Base-by-base conservation (phyloP, 352 stramenopile genomes). In the Phytopythium ostracodes region DNA sequence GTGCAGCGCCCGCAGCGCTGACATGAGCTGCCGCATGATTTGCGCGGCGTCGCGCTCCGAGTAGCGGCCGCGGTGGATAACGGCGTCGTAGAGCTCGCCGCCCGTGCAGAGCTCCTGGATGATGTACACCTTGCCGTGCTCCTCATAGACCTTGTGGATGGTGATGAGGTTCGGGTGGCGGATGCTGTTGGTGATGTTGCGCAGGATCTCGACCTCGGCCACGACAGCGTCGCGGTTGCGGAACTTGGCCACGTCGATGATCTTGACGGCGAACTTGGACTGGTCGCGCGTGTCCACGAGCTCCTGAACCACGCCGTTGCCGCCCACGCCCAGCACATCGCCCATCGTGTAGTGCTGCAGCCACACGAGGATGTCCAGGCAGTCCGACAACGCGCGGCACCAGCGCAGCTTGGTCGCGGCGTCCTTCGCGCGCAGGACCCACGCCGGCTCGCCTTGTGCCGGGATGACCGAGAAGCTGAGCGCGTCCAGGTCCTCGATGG, bases 91-190 rank as follows among this genome's bases (percentile, higher is more conserved):
- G 7, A 92, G 78, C 62, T 92, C 83, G 14, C 83, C 81, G 25
- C 84, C 84, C 20, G 75, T 71, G 55, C 81, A 92, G 29, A 91
- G 58, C n/a, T 91, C 77, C 51, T 90, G 70, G 42, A 89, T 88
- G 53, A 92, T 81, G 68, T 90, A 87, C 22, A 93, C 80, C 66
- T 93, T 90, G 46, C 85, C 73, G 8, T 89, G 76, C 62, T 93
- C 81, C 62, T 93, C 81, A 65, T 91, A 93, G 6, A 91, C 84
- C 61, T 91, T 91, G 74, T 89, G 69, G 65, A 93, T 91, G 56
- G 70, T 77, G 51, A 93, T 79, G 43, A 93, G 70, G 68, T 92
- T 91, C 12, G 75, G 76, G 63, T 93, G 80, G 43, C 80, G 77
- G 67, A 91, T 92, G 55, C 85, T 78, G 67, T 90, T 91, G 9